These are phyloP conservation scores for Penicillium samsonianum DNA, from an alignment of 495 filamentous ascomycete genomes.

Conservation along the genomic window DNA sequence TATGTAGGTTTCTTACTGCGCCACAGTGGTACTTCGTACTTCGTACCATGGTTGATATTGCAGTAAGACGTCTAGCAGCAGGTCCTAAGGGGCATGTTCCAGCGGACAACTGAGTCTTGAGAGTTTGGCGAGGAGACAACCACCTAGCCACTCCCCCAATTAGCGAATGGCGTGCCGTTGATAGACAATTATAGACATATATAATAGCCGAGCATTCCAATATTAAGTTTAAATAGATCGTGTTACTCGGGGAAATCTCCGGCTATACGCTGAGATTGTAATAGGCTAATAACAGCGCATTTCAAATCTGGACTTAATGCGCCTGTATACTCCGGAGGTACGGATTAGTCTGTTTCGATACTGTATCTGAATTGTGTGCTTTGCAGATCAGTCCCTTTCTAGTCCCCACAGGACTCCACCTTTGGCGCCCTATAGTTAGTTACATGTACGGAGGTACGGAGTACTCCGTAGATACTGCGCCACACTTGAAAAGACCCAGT, in stretches of 20 bases:
- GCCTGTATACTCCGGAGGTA: background rate
- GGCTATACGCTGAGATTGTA: background rate
- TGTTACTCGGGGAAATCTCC: background rate
- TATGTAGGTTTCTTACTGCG: background rate
- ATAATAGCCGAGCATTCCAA: too few relatives aligned
- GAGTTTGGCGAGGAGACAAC: background rate
- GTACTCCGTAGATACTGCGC: background rate
- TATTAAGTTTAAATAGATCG: too few relatives aligned
- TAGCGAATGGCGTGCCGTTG: background rate
- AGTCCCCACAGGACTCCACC: slow-evolving; percentile 1
- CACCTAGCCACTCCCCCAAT: background rate
- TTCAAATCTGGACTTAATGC: slow-evolving; percentile 1
- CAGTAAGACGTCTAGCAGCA: background rate
- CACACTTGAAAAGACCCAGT: slow-evolving; percentile 4
- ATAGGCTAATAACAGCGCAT: background rate
- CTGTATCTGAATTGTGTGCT: slow-evolving; percentile 5
- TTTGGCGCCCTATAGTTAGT: background rate
- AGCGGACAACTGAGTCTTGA: background rate
- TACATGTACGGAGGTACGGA: background rate
- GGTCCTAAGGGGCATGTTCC: background rate
- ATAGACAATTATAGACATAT: background rate
- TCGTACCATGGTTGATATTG: background rate
- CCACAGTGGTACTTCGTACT: background rate
- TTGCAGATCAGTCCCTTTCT: slow-evolving; percentile 9
- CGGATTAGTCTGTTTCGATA: slow-evolving; percentile 11